Percentiles rank a stretch among this genome's conserved stretches.
Evolutionary conservation across 2,329 filamentous ascomycete genomes (phyloP).

Genomic region (Aureobasidium musti): DNA sequence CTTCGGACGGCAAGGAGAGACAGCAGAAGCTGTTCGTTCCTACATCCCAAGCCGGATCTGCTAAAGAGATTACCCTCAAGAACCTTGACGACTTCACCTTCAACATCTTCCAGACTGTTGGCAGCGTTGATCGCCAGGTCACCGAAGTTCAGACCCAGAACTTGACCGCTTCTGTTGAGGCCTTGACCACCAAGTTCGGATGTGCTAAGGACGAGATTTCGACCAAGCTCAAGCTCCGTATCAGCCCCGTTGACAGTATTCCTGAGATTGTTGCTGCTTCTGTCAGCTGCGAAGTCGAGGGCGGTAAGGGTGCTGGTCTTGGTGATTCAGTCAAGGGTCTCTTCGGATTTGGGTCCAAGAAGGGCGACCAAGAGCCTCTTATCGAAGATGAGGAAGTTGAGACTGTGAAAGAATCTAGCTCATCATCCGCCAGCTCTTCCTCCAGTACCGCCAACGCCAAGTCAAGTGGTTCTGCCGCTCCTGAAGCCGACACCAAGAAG

Average conservation of each 20-base stretch:
- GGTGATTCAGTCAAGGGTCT: constrained; percentile 95
- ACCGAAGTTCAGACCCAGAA: constrained; percentile 75
- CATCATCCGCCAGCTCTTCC: constrained; percentile 43
- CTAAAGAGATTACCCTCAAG: constrained; percentile 82
- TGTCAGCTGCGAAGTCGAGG: constrained; percentile 82
- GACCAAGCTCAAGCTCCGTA: constrained; percentile 74
- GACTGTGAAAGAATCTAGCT: constrained; percentile 46
- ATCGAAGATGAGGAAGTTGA: constrained; percentile 55
- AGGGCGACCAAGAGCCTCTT: constrained; percentile 74
- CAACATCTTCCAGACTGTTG: constrained; percentile 73
- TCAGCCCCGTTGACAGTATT: constrained; percentile 73
- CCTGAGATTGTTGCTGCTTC: constrained; percentile 75
- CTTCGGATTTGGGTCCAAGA: constrained; percentile 90
- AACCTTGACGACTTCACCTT: constrained; percentile 80
- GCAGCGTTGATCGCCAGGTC: constrained; percentile 60
- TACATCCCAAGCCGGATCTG: constrained; percentile 70
- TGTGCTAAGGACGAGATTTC: constrained; percentile 76
- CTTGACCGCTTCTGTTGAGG: constrained; percentile 76
- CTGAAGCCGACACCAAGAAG: constrained; percentile 37
- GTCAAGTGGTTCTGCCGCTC: constrained; percentile 46
- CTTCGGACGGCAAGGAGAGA: constrained; percentile 62
- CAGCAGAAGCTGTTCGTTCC: constrained; percentile 83
- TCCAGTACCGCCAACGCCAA: constrained; percentile 51
- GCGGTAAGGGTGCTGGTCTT: constrained; percentile 73
- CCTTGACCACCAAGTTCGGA: constrained; percentile 74